A percentile compares a stretch with the other conserved stretches of the same genome.
These are phyloP conservation scores for Crithidia expoeki DNA, from an alignment of 208 protist genomes.

Conservation along the genomic window DNA sequence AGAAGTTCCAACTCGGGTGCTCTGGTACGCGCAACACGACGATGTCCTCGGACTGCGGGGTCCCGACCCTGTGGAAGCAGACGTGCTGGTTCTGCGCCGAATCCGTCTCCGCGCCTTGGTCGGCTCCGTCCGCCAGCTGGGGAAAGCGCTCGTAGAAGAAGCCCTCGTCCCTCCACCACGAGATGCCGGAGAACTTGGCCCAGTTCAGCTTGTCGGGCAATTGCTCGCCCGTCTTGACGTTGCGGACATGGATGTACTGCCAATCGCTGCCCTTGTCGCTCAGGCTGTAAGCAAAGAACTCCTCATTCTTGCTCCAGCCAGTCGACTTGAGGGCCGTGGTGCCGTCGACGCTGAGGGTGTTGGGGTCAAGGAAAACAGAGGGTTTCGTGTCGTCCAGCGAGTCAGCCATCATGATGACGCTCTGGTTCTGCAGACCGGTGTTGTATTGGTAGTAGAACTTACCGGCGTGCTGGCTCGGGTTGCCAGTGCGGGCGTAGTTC, in stretches of 20 bases:
- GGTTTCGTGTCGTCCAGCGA: conserved; percentile 31
- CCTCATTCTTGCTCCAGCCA: conserved; percentile 79
- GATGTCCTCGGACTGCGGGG: conserved; percentile 78
- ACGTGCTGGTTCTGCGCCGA: conserved; percentile 73
- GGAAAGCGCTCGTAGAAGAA: conserved; percentile 95
- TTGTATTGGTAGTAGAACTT: conserved; percentile 93
- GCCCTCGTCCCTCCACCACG: conserved; percentile 84
- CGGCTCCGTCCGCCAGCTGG: conserved; percentile 50
- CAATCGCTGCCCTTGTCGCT: conserved; percentile 93
- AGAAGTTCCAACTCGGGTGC: conserved; percentile 75
- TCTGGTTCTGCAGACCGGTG: conserved; percentile 92
- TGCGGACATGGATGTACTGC: conserved; percentile 78
- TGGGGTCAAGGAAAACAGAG: conserved; percentile 91
- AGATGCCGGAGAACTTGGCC: conserved; percentile 90
- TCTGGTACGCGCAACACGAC: conserved; percentile 73
- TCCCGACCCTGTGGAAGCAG: conserved; percentile 91
- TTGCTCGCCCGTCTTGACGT: conserved; percentile 56
- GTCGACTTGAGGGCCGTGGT: conserved; percentile 68
- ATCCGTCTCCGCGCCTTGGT: conserved; percentile 91
- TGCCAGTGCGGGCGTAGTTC: conserved; percentile 84
- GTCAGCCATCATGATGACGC: conserved; percentile 63
- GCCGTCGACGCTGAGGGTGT: conserved; percentile 86
- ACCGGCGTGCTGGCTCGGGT: conserved; percentile 58
- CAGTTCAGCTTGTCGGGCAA: conserved; percentile 82
- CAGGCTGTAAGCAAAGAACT: conserved; percentile 85